Conservation (phyloP, 306 rosid genomes). For the Citrullus colocynthis region DNA sequence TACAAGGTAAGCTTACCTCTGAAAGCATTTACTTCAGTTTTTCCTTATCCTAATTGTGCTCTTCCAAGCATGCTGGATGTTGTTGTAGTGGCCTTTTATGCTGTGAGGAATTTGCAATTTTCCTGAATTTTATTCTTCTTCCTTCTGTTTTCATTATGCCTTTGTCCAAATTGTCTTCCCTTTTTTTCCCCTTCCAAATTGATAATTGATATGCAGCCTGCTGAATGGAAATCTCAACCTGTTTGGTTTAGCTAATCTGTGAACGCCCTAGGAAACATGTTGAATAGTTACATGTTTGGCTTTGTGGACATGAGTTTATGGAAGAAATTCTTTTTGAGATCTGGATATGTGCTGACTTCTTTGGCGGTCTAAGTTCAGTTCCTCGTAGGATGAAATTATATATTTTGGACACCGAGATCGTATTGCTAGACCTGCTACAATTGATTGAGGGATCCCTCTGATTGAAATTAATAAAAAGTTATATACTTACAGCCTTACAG, state of each 20-base stretch:
- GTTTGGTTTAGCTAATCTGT: background rate
- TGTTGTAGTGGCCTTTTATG: background rate
- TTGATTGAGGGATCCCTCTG: background rate
- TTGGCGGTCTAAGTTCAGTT: background rate
- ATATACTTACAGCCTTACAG: background rate
- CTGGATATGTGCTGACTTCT: background rate
- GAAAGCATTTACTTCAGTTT: background rate
- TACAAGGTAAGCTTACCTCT: slow-evolving; percentile 59
- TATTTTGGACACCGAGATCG: background rate
- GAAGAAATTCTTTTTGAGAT: background rate
- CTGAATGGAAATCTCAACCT: background rate
- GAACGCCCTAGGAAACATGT: background rate
- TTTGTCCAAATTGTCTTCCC: background rate
- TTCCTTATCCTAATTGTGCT: background rate
- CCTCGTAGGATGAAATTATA: background rate
- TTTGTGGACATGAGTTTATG: background rate
- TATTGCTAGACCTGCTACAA: background rate
- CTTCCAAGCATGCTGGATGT: background rate
- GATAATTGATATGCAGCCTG: background rate
- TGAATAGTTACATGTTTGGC: background rate
- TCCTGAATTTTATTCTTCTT: background rate
- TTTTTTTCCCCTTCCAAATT: background rate
- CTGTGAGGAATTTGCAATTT: background rate
- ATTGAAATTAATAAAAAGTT: background rate
- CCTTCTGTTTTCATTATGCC: background rate